Evolutionary conservation across 148 eudicot genomes (phyloP), one percentile per base, ranked within the genome.

Genomic region (Pharnaceum exiguum): DNA sequence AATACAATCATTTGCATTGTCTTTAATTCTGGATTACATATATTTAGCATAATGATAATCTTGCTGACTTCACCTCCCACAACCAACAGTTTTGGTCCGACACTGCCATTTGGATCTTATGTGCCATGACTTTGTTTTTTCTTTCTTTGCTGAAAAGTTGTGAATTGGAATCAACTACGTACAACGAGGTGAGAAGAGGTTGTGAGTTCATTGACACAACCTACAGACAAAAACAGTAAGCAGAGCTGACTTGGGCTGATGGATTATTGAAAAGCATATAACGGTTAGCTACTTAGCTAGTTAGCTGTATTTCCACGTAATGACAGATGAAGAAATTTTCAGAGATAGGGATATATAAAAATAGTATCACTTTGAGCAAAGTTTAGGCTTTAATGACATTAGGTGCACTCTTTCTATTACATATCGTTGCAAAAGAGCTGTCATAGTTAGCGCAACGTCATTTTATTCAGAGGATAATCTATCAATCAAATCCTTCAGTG

Each of bases 341-440:
- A 36, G 33, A 5, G 18, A 16, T 57, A 40, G 12, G 7, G n/a
- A 8, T 10, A 7, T 5, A n/a, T n/a, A 10, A 4, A 23, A 13
- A 27, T 24, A 30, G 5, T 37, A 57, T 5, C 16, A 47, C 12
- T 36, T 4, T 1, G 49, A 38, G 55, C 66, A 43, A 52, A 35
- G 28, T 33, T 51, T 51, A 60, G 72, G 65, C 65, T 67, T 67
- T 63, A 42, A 17, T 11, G n/a, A n/a, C n/a, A n/a, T 36, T 54
- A 13, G 25, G 6, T 29, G 32, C 37, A 51, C 10, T 21, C 36
- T 35, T 54, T 35, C 18, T 40, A 17, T 18, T 19, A n/a, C 18
- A 4, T 54, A 19, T 18, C 17, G 10, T 40, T 40, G 46, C n/a
- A n/a, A n/a, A n/a, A n/a, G n/a, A n/a, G n/a, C n/a, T n/a, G n/a